Evolutionary conservation across 257 asterid species (phyloP), one percentile per base, ranked within the genome.

Genomic region (Lithospermum erythrorhizon): DNA sequence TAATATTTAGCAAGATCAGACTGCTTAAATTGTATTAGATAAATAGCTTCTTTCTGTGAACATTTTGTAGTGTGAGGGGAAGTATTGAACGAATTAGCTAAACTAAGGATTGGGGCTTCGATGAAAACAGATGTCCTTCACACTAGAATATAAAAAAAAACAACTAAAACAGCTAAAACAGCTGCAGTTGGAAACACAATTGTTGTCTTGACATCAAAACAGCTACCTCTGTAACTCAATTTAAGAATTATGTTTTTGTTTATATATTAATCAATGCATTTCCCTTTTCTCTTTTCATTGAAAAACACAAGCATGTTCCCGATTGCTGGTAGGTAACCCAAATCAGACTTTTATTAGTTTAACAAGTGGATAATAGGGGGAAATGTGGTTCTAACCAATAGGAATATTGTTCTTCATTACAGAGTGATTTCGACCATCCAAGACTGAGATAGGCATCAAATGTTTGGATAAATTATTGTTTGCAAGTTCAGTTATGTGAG

Each of bases 401-500:
- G 81, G 72, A 62, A 55, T 72, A 73, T 61, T 79, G 74, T 77
- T 63, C 70, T 64, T 52, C 77, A 82, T 65, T 45, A 65, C 71
- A 23, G 73, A 62, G 70, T 62, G 78, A 72, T 75, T 78, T 70
- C 73, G 93, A 72, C 78, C 77, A 72, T 68, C 76, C 75, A 75
- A 65, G 72, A 84, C 90, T 49, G 84, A 63, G 58, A 74, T 83
- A 62, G 95, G 82, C 72, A 82, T 84, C 95, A 95, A 85, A 75
- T 84, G 95, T 55, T 82, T 76, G 59, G 86, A 76, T 71, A 79
- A 70, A 61, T 57, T 73, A 56, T 67, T 74, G 68, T 83, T 90
- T 58, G 72, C 65, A 68, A 66, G 79, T 21, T 76, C 72, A 72
- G 61, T 81, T 59, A 82, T 86, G 27, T 67, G 79, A 67, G 64